Conservation (phyloP, 169 alveolate genomes). For the Theileria sp. region DNA sequence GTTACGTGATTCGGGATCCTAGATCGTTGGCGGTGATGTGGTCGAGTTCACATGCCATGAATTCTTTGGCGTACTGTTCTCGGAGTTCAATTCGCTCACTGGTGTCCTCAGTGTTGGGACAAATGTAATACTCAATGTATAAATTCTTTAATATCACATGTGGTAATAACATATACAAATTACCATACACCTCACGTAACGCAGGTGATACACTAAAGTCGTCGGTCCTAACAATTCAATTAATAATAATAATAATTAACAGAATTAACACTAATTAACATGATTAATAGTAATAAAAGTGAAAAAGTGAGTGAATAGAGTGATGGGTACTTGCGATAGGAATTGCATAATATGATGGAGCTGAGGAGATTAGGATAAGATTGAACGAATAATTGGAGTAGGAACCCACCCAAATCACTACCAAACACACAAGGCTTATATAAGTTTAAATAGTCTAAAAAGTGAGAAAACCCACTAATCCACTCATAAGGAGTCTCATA, state of each 20-base stretch:
- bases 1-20: constrained; percentile 71
- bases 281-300: neutral
- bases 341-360: constrained; percentile 67
- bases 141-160: constrained; percentile 69
- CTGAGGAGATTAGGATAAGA: constrained; percentile 65
- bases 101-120: constrained; percentile 13
- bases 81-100: constrained; percentile 38
- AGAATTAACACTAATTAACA: too few relatives aligned
- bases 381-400: constrained; percentile 73
- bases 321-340: constrained; percentile 70
- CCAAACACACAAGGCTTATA: constrained; percentile 73
- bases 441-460: constrained; percentile 70
- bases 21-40: constrained; percentile 69
- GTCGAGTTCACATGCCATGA: constrained; percentile 77
- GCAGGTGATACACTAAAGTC: constrained; percentile 69
- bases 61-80: constrained; percentile 73
- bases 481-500: constrained; percentile 71
- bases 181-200: constrained; percentile 70
- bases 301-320: too few relatives aligned
- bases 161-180: constrained; percentile 67
- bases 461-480: constrained; percentile 71
- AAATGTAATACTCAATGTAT: constrained; percentile 69
- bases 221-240: constrained; percentile 76
- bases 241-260: too few relatives aligned
- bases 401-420: constrained; percentile 75